phyloP scores from a whole-genome alignment of 495 filamentous ascomycete genomes.

The Penicillium argentinense region DNA sequence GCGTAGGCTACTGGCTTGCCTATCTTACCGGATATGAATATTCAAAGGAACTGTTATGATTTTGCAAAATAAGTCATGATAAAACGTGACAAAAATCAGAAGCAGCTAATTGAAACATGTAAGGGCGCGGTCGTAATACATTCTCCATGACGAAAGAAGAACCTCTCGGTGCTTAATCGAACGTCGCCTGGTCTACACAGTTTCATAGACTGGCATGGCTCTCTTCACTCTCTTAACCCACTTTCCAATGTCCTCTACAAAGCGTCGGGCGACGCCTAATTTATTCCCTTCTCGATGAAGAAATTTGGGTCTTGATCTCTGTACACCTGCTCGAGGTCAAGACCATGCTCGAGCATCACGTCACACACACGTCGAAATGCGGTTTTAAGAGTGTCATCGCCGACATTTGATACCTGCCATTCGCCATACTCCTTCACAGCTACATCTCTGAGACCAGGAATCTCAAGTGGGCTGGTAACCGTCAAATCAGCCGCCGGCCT shows the following conservation, averaged over 20 bases:
- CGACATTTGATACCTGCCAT: conserved; percentile 22
- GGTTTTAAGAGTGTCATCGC: conserved; percentile 13
- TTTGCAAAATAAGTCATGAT: too few relatives aligned
- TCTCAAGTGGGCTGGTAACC: neutral
- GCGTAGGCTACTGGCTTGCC: too few relatives aligned
- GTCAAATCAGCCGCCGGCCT: conserved; percentile 1
- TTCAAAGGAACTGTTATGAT: too few relatives aligned
- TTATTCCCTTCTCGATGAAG: conserved; percentile 18
- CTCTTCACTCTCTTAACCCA: conserved; percentile 19
- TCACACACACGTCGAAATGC: conserved; percentile 19
- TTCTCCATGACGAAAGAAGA: too few relatives aligned
- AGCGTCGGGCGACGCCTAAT: conserved; percentile 14
- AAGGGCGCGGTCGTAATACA: too few relatives aligned
- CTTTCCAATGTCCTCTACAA: conserved; percentile 16
- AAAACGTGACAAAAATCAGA: too few relatives aligned
- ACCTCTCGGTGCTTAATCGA: too few relatives aligned
- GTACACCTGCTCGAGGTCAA: conserved; percentile 29
- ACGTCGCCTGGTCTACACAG: too few relatives aligned
- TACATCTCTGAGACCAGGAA: conserved; percentile 14
- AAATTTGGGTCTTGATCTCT: conserved; percentile 24
- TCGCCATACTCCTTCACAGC: conserved; percentile 22
- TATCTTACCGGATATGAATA: too few relatives aligned
- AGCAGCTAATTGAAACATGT: too few relatives aligned
- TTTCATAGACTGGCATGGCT: too few relatives aligned
- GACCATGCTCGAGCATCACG: conserved; percentile 15